These are phyloP conservation scores for Ogataea haglerorum DNA, from an alignment of 805 yeast genomes.

Conservation along the genomic window DNA sequence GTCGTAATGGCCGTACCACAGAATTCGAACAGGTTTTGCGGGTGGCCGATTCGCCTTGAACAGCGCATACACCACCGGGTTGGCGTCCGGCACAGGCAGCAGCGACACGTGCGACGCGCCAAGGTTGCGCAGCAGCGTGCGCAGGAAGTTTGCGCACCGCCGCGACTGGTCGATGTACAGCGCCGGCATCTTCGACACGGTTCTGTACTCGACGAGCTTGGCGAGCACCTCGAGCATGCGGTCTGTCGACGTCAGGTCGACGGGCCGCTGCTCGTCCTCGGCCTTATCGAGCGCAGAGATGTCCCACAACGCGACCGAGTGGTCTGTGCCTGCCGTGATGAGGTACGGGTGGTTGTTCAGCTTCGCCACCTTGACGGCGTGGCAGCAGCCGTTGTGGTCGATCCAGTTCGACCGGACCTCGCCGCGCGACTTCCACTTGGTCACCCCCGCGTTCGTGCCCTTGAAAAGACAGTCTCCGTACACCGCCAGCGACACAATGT, in stretches of 20 bases:
- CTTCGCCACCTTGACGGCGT: conserved; percentile 52
- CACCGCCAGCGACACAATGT: conserved; percentile 59
- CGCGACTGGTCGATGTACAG: conserved; percentile 73
- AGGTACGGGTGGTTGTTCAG: conserved; percentile 42
- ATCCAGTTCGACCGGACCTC: conserved; percentile 45
- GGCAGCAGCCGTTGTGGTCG: conserved; percentile 53
- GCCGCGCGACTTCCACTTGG: conserved; percentile 49
- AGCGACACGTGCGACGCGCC: conserved; percentile 70
- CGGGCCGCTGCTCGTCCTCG: conserved; percentile 1
- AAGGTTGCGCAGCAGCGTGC: conserved; percentile 54
- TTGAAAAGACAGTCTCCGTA: conserved; percentile 57
- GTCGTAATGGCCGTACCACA: conserved; percentile 97
- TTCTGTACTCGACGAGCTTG: conserved; percentile 62
- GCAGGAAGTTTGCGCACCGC: conserved; percentile 76
- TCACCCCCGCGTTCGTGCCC: conserved; percentile 51
- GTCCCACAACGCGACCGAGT: conserved; percentile 73
- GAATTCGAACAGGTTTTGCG: conserved; percentile 35
- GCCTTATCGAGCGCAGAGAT: conserved; percentile 30
- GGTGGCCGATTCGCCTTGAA: conserved; percentile 49
- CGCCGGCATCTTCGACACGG: conserved; percentile 75
- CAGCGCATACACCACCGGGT: conserved; percentile 79
- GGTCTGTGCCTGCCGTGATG: conserved; percentile 68
- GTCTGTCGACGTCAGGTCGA: conserved; percentile 35
- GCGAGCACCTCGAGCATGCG: conserved; percentile 60
- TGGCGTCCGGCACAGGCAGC: conserved; percentile 71